Base-by-base conservation (phyloP, 805 yeast species). In the Isabelozyma pseudorhagii region DNA sequence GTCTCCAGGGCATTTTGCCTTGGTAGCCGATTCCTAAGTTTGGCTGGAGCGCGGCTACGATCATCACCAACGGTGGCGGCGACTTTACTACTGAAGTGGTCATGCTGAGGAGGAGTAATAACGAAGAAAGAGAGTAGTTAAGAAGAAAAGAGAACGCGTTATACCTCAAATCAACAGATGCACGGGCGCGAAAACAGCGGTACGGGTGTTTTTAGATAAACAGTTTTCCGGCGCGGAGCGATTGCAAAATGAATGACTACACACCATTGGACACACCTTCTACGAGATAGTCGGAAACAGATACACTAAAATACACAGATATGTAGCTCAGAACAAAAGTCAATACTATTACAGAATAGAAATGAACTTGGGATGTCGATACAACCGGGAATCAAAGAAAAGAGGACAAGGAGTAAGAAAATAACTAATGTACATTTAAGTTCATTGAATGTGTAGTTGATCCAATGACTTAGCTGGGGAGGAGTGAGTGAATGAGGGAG, bases 31-130 rank as follows among this genome's bases (percentile, higher is more conserved):
- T 94, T 0, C 97, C 98, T 56, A 82, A 72, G 1, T 75, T 77
- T 1, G 97, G 96, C 53, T 82, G 64, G 38, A 94, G 68, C 0
- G 96, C 94, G 0, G 99, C 99, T 28, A 94, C 96, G 6, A 94
- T 81, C 38, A 89, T 72, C 2, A 69, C 69, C 3, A 73, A 53
- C 15, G 67, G 57, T 21, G 65, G 61, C 38, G 51, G 59, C 10
- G 48, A 8, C 38, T 43, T 18, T 38, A 34, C 13, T 29, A 27
- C 29, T 42, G 28, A 28, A 31, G 36, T 10, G 17, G 40, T 38
- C 40, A 38, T 38, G 18, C 7, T 38, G 43, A 44, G 34, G 36
- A 25, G 41, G 38, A 34, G 38, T 4, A 34, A n/a, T 34, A 34
- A 8, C 5, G 38, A 34, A 34, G 14, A 34, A n/a, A 34, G 10